Evolutionary conservation across 2,329 filamentous ascomycete genomes (phyloP), one percentile per base, ranked within the genome.

Genomic region (Colletotrichum navitas): DNA sequence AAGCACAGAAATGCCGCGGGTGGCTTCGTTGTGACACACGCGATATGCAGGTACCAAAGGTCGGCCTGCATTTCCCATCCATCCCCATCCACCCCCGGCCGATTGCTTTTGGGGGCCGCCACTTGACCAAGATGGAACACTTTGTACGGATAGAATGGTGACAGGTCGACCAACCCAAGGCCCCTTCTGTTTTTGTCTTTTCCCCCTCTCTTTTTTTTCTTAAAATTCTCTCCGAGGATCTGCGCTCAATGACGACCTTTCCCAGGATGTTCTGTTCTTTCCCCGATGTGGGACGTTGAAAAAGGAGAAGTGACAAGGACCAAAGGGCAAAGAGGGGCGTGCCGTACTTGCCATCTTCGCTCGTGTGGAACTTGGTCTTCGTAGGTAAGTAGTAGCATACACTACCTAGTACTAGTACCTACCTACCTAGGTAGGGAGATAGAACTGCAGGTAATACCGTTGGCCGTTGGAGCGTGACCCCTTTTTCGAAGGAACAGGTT

Each of bases 11-110:
- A 63, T 68, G 59, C 65, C 39, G 68, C 68, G 65, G 26, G 65
- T 71, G 68, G 68, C 68, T 63, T 63, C 58, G 47, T 24, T 49
- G 59, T 71, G 65, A 63, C 68, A 63, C 68, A 63, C 36, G 59
- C 65, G 49, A 68, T 26, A 68, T 71, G 68, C 68, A 71, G 68
- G 68, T 71, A 71, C 68, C 24, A n/a, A 49, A 12, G n/a, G 43
- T 45, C 7, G n/a, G 43, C n/a, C 7, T 45, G 43, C 21, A 21
- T 45, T 45, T 45, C 18, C 21, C 8, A 45, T 18, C 41, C 6
- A 41, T 21, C 16, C 41, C 41, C 5, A 1, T 7, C 41, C 41
- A 43, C 5, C 41, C 39, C 43, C 43, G 18, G 21, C 18, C 43
- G 18, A 45, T 45, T 18, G 43, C 21, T 45, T 45, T 45, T 52